These are phyloP conservation scores for Backusella westeae DNA, from an alignment of 192 early-diverging fungal species.

Conservation along the genomic window DNA sequence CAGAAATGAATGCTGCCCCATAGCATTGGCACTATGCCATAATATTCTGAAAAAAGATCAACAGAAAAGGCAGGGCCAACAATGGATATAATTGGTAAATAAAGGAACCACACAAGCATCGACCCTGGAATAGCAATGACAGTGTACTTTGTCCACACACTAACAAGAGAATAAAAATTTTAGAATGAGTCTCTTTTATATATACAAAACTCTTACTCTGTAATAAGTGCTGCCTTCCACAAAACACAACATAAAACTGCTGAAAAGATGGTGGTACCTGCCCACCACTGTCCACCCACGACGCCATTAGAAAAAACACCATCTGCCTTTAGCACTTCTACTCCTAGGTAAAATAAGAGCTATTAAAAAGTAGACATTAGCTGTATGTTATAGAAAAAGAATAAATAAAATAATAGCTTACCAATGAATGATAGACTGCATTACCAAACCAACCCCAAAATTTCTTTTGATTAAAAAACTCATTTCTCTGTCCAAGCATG, in stretches of 20 bases:
- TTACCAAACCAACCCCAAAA: conserved; percentile 95
- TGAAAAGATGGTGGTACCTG: conserved; percentile 89
- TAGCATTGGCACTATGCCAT: conserved; percentile 64
- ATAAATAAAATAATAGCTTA: conserved; percentile 33
- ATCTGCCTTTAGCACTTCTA: conserved; percentile 65
- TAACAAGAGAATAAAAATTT: conserved; percentile 23
- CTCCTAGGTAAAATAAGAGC: conserved; percentile 71
- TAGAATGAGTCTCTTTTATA: not conserved
- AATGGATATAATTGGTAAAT: conserved; percentile 80
- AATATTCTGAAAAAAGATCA: conserved; percentile 68
- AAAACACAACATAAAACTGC: conserved; percentile 86
- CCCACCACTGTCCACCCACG: conserved; percentile 85
- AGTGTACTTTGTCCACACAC: conserved; percentile 95
- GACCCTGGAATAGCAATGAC: conserved; percentile 89
- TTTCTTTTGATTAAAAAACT: conserved; percentile 81
- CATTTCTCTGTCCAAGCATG: conserved; percentile 68
- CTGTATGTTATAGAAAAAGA: too few species aligned
- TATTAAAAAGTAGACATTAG: not conserved
- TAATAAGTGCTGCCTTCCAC: conserved; percentile 87
- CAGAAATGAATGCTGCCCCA: conserved; percentile 79
- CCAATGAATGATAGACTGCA: conserved; percentile 89
- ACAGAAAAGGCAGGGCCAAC: conserved; percentile 63
- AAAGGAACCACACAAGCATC: conserved; percentile 83
- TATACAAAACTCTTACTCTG: conserved; percentile 53
- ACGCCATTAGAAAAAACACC: conserved; percentile 67